Base-by-base conservation (phyloP, 768 basidiomycete genomes). In the Gymnopilus junonius region DNA sequence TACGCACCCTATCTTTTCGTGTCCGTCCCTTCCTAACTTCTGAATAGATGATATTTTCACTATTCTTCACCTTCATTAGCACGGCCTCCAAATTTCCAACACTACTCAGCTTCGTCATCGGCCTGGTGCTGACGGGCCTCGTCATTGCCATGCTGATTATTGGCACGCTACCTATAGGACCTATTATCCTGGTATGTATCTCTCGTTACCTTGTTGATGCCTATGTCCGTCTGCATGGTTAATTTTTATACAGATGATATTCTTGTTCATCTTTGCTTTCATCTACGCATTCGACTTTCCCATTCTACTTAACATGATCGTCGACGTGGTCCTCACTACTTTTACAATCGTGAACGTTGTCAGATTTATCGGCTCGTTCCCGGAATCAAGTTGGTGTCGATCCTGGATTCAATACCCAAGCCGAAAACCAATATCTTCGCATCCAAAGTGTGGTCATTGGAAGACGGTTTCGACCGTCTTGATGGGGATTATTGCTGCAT, bases 271-370 rank as follows among this genome's bases (percentile, higher is more conserved):
- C 27, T 56, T 55, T 17, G 56, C 61, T 7, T 10, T 31, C 32
- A 46, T 62, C 34, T 40, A 56, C 14, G 20, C 56, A n/a, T 35
- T 55, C 32, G 27, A 25, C 25, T 23, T 62, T 17, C 61, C 54
- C 4, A 39, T 55, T 37, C 17, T 62, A 8, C 55, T 62, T 35
- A 62, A 56, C 55, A 27, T 62, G 7, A 27, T 62, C 15, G 55
- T 56, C 40, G 61, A 62, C 27, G 43, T 37, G 15, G 54, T 62
- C 21, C 55, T 62, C 7, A 43, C 61, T 3, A 21, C 31, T 3
- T 43, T 32, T 21, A n/a, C 50, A 3, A 48, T 55, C 6, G 53
- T 46, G 32, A 25, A 39, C 6, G 54, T 55, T 14, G 27, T 62
- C 25, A 15, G 23, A n/a, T 32, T 62, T 25, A 29, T 56, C 17